Percentiles rank a stretch among this genome's conserved stretches.
Evolutionary conservation across 192 early-diverging fungal genomes (phyloP).

Genomic region (Linderina pennispora): DNA sequence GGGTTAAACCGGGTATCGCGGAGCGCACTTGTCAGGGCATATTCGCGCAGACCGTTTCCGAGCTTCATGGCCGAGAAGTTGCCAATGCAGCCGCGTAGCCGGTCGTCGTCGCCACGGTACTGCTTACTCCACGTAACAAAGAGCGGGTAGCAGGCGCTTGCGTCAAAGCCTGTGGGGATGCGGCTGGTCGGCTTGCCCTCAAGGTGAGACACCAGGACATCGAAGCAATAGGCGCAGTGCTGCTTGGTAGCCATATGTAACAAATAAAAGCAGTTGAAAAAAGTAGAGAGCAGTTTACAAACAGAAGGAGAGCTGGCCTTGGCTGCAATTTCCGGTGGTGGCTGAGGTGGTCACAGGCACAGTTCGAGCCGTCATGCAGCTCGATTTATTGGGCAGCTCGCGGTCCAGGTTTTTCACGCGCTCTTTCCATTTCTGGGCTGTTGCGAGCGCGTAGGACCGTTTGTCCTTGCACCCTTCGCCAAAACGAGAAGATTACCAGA

Average conservation of each 20-base stretch:
- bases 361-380: no score
- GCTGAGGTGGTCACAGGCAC: no score
- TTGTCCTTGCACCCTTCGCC: no score
- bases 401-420: no score
- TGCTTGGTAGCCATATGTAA: conserved; percentile 45
- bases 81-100: conserved; percentile 89
- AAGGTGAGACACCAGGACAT: conserved; percentile 61
- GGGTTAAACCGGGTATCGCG: conserved; percentile 81
- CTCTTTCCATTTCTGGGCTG: no score
- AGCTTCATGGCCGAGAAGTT: conserved; percentile 74
- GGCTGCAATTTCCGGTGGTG: no score
- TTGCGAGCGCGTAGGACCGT: no score
- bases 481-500: no score
- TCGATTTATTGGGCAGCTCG: no score
- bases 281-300: no score
- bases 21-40: conserved; percentile 78
- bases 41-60: conserved; percentile 64
- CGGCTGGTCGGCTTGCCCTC: conserved; percentile 22
- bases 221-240: conserved; percentile 80
- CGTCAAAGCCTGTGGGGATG: conserved; percentile 10
- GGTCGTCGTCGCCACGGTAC: conserved; percentile 23
- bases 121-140: conserved; percentile 41
- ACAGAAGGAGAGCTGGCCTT: no score
- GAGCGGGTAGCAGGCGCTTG: conserved; percentile 48
- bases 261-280: no score